Percentiles rank a stretch among this genome's conserved stretches.
phyloP scores from a whole-genome alignment of 192 early-diverging fungal genomes.

The Backusella psychrophila region DNA sequence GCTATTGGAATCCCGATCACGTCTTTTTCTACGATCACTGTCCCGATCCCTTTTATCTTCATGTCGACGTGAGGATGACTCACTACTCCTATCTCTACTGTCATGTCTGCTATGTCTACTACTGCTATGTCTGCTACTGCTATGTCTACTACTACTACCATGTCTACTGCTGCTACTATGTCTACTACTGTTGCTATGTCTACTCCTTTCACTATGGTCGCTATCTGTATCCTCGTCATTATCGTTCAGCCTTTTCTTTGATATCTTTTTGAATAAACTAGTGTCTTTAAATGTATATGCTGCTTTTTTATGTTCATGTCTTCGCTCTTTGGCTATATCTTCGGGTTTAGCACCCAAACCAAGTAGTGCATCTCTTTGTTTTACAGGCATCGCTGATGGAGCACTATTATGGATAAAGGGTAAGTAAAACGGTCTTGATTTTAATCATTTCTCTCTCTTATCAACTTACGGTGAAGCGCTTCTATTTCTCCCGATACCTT shows the following conservation, averaged over 20 bases:
- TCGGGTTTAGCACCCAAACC: conserved; percentile 83
- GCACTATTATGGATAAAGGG: conserved; percentile 3
- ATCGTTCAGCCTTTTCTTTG: conserved; percentile 14
- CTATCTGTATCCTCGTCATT: neutral
- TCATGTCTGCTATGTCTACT: neutral
- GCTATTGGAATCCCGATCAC: neutral
- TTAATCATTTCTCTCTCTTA: neutral
- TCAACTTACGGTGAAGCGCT: conserved; percentile 20
- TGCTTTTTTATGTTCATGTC: conserved; percentile 3
- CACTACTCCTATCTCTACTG: neutral
- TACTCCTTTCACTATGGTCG: neutral
- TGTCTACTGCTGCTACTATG: neutral
- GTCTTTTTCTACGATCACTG: neutral
- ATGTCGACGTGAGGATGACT: neutral
- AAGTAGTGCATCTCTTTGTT: conserved; percentile 69
- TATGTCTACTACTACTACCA: neutral
- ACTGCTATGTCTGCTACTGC: neutral
- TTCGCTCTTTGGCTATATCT: conserved; percentile 45
- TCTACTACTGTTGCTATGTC: neutral
- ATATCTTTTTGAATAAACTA: conserved; percentile 31
- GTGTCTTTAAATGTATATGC: conserved; percentile 30
- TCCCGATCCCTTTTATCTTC: neutral
- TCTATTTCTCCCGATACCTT: conserved; percentile 33
- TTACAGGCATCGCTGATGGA: conserved; percentile 14
- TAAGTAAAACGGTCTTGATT: neutral